A percentile compares a stretch with the other conserved stretches of the same genome.
Evolutionary conservation across 768 basidiomycete species (phyloP).

Genomic region (Tricholoma bakamatsutake): DNA sequence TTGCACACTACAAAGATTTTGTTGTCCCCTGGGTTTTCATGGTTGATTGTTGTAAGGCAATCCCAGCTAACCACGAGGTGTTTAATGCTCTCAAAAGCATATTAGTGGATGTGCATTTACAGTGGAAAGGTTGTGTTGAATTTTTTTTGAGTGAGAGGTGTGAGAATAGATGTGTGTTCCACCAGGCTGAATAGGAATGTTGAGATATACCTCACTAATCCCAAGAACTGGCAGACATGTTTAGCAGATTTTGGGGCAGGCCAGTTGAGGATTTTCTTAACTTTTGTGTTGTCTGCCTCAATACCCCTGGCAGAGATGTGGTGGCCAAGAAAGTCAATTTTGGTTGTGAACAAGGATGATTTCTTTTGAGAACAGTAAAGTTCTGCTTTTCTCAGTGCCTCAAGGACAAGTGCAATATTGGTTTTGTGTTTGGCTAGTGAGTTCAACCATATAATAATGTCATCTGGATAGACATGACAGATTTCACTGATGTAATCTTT

Average conservation of each 20-base stretch:
- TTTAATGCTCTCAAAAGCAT: slow-evolving; percentile 25
- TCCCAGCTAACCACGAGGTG: slow-evolving; percentile 14
- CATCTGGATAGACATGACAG: no score
- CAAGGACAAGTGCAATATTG: background rate
- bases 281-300: no score
- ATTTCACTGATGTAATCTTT: background rate
- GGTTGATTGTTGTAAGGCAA: no score
- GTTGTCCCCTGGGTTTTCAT: no score
- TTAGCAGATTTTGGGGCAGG: no score
- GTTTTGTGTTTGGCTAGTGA: background rate
- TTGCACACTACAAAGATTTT: no score
- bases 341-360: background rate
- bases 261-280: no score
- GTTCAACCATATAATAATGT: background rate
- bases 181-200: slow-evolving; percentile 19
- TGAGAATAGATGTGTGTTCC: slow-evolving; percentile 1
- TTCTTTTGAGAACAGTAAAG: background rate
- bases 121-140: background rate
- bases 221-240: no score
- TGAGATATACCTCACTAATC: slow-evolving; percentile 16
- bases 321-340: background rate
- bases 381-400: background rate
- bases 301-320: no score
- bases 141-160: background rate
- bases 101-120: slow-evolving; percentile 16